phyloP scores from a whole-genome alignment of 148 eudicot genomes.

The Fallopia convolvulus region DNA sequence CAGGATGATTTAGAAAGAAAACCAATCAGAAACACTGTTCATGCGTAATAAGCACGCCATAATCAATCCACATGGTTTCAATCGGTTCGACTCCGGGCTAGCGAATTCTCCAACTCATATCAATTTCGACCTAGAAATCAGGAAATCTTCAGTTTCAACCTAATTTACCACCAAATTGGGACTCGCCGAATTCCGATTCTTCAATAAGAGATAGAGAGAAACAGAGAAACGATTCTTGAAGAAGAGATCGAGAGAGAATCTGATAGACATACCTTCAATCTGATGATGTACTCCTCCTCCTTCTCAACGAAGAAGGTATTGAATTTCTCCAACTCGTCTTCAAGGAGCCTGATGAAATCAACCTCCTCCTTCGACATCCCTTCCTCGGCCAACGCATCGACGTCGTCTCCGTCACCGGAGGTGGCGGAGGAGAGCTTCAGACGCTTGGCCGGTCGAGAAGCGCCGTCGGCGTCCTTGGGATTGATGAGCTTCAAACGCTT shows the following conservation, averaged over 20 bases:
- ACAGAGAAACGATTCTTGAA: background rate
- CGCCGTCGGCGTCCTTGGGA: constrained; percentile 20
- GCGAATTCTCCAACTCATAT: background rate
- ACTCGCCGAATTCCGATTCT: background rate
- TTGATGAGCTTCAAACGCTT: constrained; percentile 71
- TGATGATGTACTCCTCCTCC: constrained; percentile 91
- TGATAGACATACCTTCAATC: constrained; percentile 57
- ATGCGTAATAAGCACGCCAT: background rate
- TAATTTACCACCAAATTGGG: background rate
- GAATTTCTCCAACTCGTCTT: constrained; percentile 84
- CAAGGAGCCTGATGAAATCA: constrained; percentile 60
- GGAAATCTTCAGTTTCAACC: background rate
- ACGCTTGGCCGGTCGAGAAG: constrained; percentile 37
- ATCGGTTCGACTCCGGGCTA: background rate
- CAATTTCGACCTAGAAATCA: background rate
- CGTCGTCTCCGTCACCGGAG: constrained; percentile 14
- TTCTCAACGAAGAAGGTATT: constrained; percentile 79
- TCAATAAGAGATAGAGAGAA: background rate
- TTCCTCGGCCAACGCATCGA: constrained; percentile 16
- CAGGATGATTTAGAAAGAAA: background rate
- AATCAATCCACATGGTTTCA: background rate
- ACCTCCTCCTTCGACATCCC: constrained; percentile 58
- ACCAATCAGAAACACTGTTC: background rate
- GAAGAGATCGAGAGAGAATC: background rate
- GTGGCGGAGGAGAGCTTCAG: constrained; percentile 23